Percentiles rank a stretch among this genome's conserved stretches.
phyloP scores from a whole-genome alignment of 2,329 filamentous ascomycete genomes.

The Nectriaceae sp. region DNA sequence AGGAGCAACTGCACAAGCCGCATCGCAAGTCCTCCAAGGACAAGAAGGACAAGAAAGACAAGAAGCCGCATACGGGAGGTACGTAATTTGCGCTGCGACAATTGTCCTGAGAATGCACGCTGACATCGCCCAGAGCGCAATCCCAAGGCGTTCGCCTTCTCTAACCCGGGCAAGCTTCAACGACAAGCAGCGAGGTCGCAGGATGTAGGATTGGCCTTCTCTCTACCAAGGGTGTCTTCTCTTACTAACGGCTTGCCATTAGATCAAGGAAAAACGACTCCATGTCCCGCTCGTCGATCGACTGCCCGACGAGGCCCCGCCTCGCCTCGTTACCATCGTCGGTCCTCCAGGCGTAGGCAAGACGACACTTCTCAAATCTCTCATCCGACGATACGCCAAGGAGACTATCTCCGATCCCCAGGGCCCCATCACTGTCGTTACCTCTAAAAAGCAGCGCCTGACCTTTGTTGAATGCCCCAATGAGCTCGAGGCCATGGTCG shows the following conservation, averaged over 20 bases:
- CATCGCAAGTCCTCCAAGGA: constrained; percentile 90
- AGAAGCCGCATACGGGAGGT: constrained; percentile 59
- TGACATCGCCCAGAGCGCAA: constrained; percentile 61
- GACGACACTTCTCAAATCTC: constrained; percentile 91
- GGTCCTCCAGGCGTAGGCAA: constrained; percentile 95
- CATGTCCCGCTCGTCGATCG: constrained; percentile 97
- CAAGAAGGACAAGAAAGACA: constrained; percentile 53
- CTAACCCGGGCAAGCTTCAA: constrained; percentile 77
- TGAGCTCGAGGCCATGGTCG: constrained; percentile 93
- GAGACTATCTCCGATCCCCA: constrained; percentile 88
- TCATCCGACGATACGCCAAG: constrained; percentile 93
- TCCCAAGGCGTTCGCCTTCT: constrained; percentile 87
- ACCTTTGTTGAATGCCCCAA: constrained; percentile 99
- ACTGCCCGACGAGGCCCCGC: constrained; percentile 91
- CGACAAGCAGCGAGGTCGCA: constrained; percentile 73
- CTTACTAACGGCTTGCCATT: constrained; percentile 24
- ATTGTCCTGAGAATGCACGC: constrained; percentile 14
- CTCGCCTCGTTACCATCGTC: constrained; percentile 89
- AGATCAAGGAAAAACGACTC: constrained; percentile 93
- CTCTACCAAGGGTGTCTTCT: neutral
- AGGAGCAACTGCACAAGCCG: constrained; percentile 80
- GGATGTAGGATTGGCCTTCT: constrained; percentile 55
- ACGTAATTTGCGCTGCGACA: constrained; percentile 18
- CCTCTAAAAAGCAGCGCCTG: constrained; percentile 89
- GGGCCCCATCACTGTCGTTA: constrained; percentile 93